Evolutionary conservation across 768 basidiomycete genomes (phyloP).

Genomic region (Solioccasus polychromus): DNA sequence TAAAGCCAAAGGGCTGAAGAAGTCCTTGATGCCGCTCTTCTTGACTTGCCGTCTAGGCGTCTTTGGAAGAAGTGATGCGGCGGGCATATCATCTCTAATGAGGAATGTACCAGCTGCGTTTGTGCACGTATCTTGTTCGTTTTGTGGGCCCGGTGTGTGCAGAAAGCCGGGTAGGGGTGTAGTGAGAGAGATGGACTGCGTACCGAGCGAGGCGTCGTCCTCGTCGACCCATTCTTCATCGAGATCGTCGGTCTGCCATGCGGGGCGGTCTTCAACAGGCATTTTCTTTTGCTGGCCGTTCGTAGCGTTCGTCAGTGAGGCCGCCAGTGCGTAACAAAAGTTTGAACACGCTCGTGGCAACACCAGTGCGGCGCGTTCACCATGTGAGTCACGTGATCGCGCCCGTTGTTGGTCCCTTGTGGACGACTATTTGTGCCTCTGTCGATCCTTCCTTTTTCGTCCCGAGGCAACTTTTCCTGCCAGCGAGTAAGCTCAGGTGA

Average conservation of each 20-base stretch:
- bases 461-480: neutral
- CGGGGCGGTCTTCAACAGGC: constrained; percentile 42
- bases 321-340: constrained; percentile 1
- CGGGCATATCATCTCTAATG: constrained; percentile 64
- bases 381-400: constrained; percentile 28
- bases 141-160: constrained; percentile 40
- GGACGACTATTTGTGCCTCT: constrained; percentile 13
- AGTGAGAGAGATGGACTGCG: constrained; percentile 60
- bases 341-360: too few relatives aligned
- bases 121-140: constrained; percentile 30
- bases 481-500: too few relatives aligned
- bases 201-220: constrained; percentile 37
- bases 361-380: constrained; percentile 4
- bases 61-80: constrained; percentile 55
- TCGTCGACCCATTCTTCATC: constrained; percentile 89
- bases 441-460: constrained; percentile 16
- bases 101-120: constrained; percentile 66
- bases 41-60: constrained; percentile 58
- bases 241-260: constrained; percentile 87
- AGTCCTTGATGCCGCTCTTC: constrained; percentile 65
- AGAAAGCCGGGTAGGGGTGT: constrained; percentile 49
- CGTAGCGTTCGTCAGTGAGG: neutral
- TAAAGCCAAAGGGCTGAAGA: constrained; percentile 85
- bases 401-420: constrained; percentile 16
- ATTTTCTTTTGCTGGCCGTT: constrained; percentile 2